Percentiles rank a stretch among this genome's conserved stretches.
phyloP scores from a whole-genome alignment of 2,329 filamentous ascomycete species.

The Microsporum ferrugineum region DNA sequence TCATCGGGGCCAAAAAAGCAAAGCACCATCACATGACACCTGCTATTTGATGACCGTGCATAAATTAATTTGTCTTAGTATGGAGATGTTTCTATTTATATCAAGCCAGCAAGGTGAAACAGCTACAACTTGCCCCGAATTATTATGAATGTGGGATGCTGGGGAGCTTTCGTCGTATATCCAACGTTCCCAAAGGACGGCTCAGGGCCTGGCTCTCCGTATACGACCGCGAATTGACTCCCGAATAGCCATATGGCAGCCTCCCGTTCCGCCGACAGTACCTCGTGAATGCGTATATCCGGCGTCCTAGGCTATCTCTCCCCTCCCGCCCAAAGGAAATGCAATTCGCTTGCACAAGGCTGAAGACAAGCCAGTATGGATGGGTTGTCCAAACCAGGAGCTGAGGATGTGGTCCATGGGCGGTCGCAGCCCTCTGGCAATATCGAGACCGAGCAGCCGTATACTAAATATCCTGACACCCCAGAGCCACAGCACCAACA shows the following conservation, averaged over 20 bases:
- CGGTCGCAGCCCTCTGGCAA: not conserved
- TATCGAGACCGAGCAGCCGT: not conserved
- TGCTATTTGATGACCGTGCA: not conserved
- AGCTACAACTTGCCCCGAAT: not conserved
- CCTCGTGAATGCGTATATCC: not conserved
- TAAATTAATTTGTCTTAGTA: not conserved
- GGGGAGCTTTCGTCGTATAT: not conserved
- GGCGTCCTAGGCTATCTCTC: not conserved
- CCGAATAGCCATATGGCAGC: not conserved
- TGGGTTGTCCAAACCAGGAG: not conserved
- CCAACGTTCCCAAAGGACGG: not conserved
- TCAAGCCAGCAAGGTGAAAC: not conserved
- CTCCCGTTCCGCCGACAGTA: not conserved
- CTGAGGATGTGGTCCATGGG: not conserved
- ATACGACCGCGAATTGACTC: not conserved
- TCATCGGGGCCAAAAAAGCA: not conserved
- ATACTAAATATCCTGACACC: not conserved
- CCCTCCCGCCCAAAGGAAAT: not conserved
- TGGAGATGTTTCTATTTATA: constrained; percentile 2
- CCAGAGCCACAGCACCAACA: not conserved
- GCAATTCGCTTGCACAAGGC: constrained; percentile 4
- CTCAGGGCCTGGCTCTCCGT: not conserved
- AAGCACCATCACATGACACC: not conserved
- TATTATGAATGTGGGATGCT: not conserved
- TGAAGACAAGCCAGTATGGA: constrained; percentile 5